Conservation (phyloP, 306 rosid genomes). For the Ceratonia siliqua region DNA sequence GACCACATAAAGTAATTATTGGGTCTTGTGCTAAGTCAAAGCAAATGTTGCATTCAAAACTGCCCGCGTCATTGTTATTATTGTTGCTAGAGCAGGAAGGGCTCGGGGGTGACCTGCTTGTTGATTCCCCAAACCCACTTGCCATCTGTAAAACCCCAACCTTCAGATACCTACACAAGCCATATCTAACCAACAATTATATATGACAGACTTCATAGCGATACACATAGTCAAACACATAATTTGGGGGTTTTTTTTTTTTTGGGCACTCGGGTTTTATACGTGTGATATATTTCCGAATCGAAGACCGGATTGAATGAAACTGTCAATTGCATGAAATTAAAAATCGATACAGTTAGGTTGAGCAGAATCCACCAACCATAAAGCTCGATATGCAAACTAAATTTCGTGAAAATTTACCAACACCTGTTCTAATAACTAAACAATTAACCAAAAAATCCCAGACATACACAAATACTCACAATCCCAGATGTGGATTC, state of each 20-base stretch:
- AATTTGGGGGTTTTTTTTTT: not conserved
- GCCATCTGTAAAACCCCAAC: conserved; percentile 52
- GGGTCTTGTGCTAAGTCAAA: conserved; percentile 92
- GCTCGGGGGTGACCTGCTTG: conserved; percentile 65
- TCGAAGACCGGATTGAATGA: not conserved
- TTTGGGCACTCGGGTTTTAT: not conserved
- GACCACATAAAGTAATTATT: conserved; percentile 82
- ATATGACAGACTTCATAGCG: not conserved
- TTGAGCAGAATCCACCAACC: not conserved
- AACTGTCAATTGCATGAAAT: not conserved
- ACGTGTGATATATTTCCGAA: not conserved
- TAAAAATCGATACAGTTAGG: not conserved
- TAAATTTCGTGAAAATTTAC: not conserved
- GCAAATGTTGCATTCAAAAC: conserved; percentile 92
- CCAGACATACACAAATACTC: not conserved
- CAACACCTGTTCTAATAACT: not conserved
- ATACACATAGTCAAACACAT: conserved; percentile 1
- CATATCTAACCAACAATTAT: conserved; percentile 51
- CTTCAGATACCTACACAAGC: conserved; percentile 37
- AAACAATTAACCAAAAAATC: not conserved
- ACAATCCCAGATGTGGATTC: not conserved
- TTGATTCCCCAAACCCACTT: conserved; percentile 75
- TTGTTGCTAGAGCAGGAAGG: conserved; percentile 54
- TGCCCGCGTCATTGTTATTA: conserved; percentile 56
- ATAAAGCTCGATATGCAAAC: not conserved